phyloP scores from a whole-genome alignment of 495 filamentous ascomycete species.

The Annulohypoxylon maeteangense region DNA sequence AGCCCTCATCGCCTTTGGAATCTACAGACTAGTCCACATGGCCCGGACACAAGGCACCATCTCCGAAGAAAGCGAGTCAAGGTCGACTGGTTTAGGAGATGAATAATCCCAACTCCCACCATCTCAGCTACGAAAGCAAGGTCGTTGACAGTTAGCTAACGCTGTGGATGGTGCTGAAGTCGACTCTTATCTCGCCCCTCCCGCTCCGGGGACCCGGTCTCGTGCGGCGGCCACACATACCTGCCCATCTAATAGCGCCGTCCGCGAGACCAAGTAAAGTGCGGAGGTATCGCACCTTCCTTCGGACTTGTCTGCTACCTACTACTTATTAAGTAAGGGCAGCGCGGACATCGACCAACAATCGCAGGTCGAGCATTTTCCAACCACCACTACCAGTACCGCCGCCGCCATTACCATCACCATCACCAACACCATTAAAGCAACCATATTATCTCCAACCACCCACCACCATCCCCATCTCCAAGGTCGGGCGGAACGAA shows the following conservation, averaged over 20 bases:
- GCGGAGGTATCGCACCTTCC: background rate
- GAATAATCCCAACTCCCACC: conserved; percentile 1
- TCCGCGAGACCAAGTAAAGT: background rate
- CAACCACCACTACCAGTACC: background rate
- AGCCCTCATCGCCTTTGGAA: conserved; percentile 73
- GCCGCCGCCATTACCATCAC: background rate
- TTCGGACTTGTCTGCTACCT: background rate
- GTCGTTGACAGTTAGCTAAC: background rate
- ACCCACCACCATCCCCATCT: background rate
- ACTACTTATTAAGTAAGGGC: background rate
- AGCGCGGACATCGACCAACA: background rate
- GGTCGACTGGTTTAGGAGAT: conserved; percentile 15
- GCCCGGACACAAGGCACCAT: conserved; percentile 55
- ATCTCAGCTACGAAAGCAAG: background rate
- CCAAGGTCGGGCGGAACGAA: background rate
- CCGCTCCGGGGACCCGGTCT: background rate
- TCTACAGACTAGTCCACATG: conserved; percentile 68
- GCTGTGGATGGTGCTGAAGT: background rate
- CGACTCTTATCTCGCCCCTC: background rate
- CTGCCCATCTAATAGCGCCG: background rate
- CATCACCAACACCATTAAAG: background rate
- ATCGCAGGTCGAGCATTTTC: background rate
- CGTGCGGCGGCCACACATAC: background rate
- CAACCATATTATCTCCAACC: background rate
- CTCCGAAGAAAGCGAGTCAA: conserved; percentile 27